These are phyloP conservation scores for Rosa multiflora DNA, from an alignment of 306 rosid species.

Conservation along the genomic window DNA sequence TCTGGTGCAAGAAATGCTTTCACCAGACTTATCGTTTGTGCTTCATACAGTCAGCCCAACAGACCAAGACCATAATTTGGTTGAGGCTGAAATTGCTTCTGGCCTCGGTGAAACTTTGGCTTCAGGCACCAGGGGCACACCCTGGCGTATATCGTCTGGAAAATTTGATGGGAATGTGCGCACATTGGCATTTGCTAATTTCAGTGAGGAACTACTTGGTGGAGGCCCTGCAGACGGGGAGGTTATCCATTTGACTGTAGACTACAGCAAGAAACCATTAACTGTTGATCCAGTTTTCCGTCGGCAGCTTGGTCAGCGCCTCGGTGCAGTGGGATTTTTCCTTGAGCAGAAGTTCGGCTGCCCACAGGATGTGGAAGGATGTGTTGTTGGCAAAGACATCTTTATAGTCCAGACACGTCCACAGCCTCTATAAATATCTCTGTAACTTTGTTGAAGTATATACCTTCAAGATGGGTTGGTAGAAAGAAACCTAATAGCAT, in stretches of 20 bases:
- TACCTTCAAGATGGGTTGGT: no score
- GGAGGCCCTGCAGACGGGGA: constrained; percentile 88
- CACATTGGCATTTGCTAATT: constrained; percentile 86
- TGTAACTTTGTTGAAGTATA: neutral
- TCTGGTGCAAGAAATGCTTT: constrained; percentile 92
- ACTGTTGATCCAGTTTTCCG: constrained; percentile 74
- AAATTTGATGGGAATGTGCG: constrained; percentile 74
- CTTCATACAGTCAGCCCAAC: constrained; percentile 81
- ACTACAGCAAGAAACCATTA: constrained; percentile 83
- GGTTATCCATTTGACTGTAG: constrained; percentile 75
- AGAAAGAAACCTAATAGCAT: constrained; percentile 4
- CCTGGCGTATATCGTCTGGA: constrained; percentile 84
- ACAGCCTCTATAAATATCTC: constrained; percentile 54
- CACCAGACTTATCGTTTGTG: constrained; percentile 91
- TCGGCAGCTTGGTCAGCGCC: constrained; percentile 77
- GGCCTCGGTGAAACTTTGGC: constrained; percentile 99
- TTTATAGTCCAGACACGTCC: constrained; percentile 90
- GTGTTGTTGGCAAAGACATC: constrained; percentile 80
- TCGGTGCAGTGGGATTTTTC: constrained; percentile 84
- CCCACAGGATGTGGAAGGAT: constrained; percentile 92
- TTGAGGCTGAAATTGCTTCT: constrained; percentile 91
- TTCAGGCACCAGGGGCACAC: constrained; percentile 92
- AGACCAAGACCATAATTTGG: constrained; percentile 60
- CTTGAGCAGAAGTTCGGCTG: constrained; percentile 82
- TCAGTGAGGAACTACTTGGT: constrained; percentile 80